Evolutionary conservation across 495 filamentous ascomycete genomes (phyloP), one percentile per base, ranked within the genome.

Genomic region (Xylaria intraflava): DNA sequence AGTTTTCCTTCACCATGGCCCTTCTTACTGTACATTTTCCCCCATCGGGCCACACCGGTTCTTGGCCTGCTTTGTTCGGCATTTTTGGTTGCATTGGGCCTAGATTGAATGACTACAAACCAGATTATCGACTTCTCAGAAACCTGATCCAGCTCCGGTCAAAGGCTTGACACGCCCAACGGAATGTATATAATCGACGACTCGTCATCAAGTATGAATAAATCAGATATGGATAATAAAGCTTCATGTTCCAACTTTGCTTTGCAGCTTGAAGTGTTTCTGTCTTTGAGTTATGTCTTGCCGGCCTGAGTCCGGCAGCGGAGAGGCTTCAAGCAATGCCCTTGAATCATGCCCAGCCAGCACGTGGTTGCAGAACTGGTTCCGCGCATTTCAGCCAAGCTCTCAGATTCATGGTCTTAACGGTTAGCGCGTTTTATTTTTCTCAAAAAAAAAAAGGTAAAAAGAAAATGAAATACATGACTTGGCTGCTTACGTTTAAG

Each of bases 61-160:
- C 19, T 16, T 30, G 16, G 45, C 52, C 44, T 33, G 20, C 33
- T 40, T 53, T 19, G 6, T 46, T 35, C 9, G 11, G 52, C 52
- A 55, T 49, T 14, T n/a, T 5, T 30, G 44, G 36, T 40, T 55
- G 45, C 52, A 49, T 55, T 36, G 52, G 46, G 52, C 24, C 23
- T 55, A 55, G 52, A 55, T 55, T 53, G 50, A 53, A 36, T 42
- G 38, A 48, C 35, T 48, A 33, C 27, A 22, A 46, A 31, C 30
- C 42, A 22, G 24, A 24, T 2, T 20, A 44, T 40, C 20, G 24
- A 46, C 42, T 31, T 39, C 16, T 17, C 14, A 14, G 6, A 33
- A 31, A 22, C 40, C 19, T 23, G 24, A 30, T 22, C 10, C 4
- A 46, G 30, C 31, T 35, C 42, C 38, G 24, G 31, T 35, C 33